Evolutionary conservation across 371 early-diverging fungal species (phyloP).

Genomic region (Apophysomyces elegans): DNA sequence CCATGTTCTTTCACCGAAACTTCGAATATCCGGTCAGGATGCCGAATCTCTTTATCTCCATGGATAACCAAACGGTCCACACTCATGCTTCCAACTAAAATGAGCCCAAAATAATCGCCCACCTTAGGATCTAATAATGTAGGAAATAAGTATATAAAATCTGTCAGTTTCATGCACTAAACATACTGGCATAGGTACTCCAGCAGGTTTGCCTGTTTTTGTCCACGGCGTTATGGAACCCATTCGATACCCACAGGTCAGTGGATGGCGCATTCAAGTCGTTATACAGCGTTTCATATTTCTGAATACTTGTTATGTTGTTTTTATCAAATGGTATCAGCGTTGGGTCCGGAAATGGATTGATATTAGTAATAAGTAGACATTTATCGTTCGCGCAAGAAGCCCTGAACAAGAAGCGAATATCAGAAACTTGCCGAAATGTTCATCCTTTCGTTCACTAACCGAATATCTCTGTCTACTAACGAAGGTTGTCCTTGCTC

Average conservation of each 20-base stretch:
- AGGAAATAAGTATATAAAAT: conserved; percentile 8
- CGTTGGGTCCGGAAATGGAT: conserved; percentile 51
- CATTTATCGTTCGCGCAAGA: conserved; percentile 64
- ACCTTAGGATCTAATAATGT: conserved; percentile 32
- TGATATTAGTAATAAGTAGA: conserved; percentile 60
- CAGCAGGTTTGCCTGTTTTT: conserved; percentile 61
- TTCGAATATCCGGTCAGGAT: conserved; percentile 31
- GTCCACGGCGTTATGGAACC: conserved; percentile 62
- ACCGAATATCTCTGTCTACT: conserved; percentile 54
- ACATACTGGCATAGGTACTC: conserved; percentile 52
- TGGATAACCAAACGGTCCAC: background rate
- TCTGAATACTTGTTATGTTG: conserved; percentile 35
- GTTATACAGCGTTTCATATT: conserved; percentile 36
- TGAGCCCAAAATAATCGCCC: conserved; percentile 55
- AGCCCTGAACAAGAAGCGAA: conserved; percentile 28
- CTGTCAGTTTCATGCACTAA: background rate
- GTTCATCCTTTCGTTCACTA: conserved; percentile 1
- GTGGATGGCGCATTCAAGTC: conserved; percentile 29
- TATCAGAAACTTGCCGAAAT: background rate
- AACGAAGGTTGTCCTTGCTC: conserved; percentile 50
- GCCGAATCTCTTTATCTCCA: conserved; percentile 15
- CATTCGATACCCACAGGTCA: conserved; percentile 51
- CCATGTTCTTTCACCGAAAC: conserved; percentile 19
- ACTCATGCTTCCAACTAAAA: conserved; percentile 46
- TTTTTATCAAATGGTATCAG: conserved; percentile 38